Evolutionary conservation across 1,284 basidiomycete genomes (phyloP).

Genomic region (Ustilago lituana): DNA sequence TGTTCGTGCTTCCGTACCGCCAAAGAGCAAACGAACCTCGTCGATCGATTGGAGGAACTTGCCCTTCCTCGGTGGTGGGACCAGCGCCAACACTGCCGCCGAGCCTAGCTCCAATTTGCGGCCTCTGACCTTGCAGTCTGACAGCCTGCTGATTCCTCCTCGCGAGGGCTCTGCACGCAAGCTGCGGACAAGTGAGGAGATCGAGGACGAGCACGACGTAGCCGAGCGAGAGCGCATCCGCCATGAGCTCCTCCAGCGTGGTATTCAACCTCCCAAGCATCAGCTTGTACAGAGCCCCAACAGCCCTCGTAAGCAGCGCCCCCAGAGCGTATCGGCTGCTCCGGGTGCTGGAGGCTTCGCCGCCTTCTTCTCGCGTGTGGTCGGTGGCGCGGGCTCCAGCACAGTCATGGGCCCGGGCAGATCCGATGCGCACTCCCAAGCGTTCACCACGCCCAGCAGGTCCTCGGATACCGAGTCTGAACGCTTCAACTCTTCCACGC

Average conservation of each 20-base stretch:
- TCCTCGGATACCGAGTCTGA: constrained; percentile 16
- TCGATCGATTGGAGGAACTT: constrained; percentile 54
- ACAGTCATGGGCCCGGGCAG: constrained; percentile 14
- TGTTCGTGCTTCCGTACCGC: constrained; percentile 3
- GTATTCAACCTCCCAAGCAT: constrained; percentile 52
- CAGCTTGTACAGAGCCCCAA: constrained; percentile 43
- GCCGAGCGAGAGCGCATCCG: constrained; percentile 57
- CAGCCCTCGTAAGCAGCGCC: constrained; percentile 14
- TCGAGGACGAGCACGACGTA: constrained; percentile 52
- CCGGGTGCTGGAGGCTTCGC: constrained; percentile 45
- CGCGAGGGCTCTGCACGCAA: constrained; percentile 39
- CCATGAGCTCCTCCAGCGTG: constrained; percentile 48
- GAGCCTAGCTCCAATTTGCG: constrained; percentile 74
- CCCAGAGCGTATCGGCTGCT: constrained; percentile 21
- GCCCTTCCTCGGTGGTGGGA: constrained; percentile 45
- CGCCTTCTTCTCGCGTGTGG: constrained; percentile 57
- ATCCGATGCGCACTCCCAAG: constrained; percentile 28
- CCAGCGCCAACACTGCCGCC: constrained; percentile 65
- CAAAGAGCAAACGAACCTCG: constrained; percentile 34
- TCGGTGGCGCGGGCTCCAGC: constrained; percentile 32
- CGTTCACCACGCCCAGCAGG: constrained; percentile 17
- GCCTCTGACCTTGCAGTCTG: constrained; percentile 73
- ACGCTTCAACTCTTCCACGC: constrained; percentile 14
- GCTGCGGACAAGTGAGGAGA: constrained; percentile 47
- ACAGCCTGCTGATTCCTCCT: constrained; percentile 26